phyloP scores from a whole-genome alignment of 1,284 basidiomycete species.

The Sphaerobolus stellatus region DNA sequence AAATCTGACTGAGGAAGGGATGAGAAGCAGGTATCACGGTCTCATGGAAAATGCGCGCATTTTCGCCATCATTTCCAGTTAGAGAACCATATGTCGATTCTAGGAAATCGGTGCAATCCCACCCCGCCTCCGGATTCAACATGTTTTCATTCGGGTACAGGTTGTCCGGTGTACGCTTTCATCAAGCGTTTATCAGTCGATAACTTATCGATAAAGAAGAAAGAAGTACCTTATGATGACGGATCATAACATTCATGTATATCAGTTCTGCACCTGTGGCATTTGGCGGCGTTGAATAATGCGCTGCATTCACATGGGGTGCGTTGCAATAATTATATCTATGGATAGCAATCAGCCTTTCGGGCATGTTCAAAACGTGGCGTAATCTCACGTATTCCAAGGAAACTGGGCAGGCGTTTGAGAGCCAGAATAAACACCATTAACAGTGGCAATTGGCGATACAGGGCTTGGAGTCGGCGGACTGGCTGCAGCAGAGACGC shows the following conservation, averaged over 20 bases:
- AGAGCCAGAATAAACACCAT: constrained; percentile 25
- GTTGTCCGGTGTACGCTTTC: constrained; percentile 47
- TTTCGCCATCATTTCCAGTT: constrained; percentile 19
- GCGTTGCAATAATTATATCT: constrained; percentile 55
- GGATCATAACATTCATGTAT: constrained; percentile 44
- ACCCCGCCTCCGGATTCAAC: constrained; percentile 41
- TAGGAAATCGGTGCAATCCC: constrained; percentile 41
- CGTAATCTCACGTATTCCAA: constrained; percentile 34
- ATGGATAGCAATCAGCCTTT: neutral
- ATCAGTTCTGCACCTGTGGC: constrained; percentile 32
- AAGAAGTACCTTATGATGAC: constrained; percentile 47
- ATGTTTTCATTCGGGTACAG: constrained; percentile 47
- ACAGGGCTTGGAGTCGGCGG: neutral
- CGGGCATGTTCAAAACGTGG: neutral
- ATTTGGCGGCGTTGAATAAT: constrained; percentile 35
- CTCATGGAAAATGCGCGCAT: constrained; percentile 39
- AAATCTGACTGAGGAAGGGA: constrained; percentile 49
- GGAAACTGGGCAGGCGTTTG: constrained; percentile 38
- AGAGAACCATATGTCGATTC: constrained; percentile 37
- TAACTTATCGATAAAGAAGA: neutral
- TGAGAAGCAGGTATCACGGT: constrained; percentile 42
- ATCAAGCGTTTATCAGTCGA: neutral
- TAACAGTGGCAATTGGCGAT: constrained; percentile 2
- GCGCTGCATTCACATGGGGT: constrained; percentile 44
- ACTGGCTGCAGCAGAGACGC: neutral